These are phyloP conservation scores for Penicillium sclerotiorum DNA, from an alignment of 2,329 filamentous ascomycete species.

Conservation along the genomic window DNA sequence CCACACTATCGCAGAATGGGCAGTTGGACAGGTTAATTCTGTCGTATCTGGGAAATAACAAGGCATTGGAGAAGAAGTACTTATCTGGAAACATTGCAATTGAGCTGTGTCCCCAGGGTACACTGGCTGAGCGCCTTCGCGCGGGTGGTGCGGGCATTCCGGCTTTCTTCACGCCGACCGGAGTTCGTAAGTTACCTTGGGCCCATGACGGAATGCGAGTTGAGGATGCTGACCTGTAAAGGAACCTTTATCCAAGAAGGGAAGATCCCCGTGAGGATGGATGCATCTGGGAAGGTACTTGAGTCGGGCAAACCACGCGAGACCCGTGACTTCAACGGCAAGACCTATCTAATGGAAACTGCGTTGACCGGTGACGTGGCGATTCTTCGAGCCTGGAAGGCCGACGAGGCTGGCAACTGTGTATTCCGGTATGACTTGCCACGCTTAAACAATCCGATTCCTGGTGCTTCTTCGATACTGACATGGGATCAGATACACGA, in stretches of 20 bases:
- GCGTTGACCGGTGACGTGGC: constrained; percentile 76
- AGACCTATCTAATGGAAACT: constrained; percentile 75
- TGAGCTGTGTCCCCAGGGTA: constrained; percentile 74
- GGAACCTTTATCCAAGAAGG: constrained; percentile 44
- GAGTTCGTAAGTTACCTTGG: constrained; percentile 55
- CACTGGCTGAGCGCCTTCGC: constrained; percentile 56
- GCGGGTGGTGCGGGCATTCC: constrained; percentile 76
- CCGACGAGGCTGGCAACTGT: constrained; percentile 75
- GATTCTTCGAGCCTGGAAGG: constrained; percentile 75
- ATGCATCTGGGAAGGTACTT: constrained; percentile 80
- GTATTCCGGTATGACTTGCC: constrained; percentile 71
- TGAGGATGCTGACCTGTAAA: neutral
- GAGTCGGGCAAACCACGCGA: constrained; percentile 69
- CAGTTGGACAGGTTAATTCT: constrained; percentile 73
- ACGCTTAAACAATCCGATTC: no score
- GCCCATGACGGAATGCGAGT: neutral
- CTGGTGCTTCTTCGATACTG: neutral
- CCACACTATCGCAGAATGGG: constrained; percentile 67
- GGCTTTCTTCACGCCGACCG: constrained; percentile 79
- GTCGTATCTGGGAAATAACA: constrained; percentile 77
- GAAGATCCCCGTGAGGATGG: constrained; percentile 68
- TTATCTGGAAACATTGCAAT: constrained; percentile 72
- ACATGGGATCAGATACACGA: constrained; percentile 57
- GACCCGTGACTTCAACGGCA: constrained; percentile 71
- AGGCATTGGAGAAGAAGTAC: constrained; percentile 73